Conservation (phyloP, 1,284 basidiomycete genomes). For the Gomphus bonarii region DNA sequence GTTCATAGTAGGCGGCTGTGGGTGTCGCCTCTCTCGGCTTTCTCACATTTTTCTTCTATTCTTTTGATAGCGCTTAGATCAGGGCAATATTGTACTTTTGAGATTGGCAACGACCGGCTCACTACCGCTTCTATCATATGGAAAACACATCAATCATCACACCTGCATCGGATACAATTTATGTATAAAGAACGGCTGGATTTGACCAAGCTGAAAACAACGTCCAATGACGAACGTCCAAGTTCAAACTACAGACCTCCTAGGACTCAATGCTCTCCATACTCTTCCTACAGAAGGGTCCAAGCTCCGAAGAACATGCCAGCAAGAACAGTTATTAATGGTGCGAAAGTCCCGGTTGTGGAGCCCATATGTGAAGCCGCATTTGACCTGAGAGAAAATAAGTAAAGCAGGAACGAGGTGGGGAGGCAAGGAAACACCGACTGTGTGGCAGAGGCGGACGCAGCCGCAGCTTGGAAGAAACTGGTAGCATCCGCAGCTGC, state of each 20-base stretch:
- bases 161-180: too few species aligned
- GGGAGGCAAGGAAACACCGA: background rate
- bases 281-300: conserved; percentile 1
- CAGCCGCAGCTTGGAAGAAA: conserved; percentile 4
- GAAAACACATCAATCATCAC: too few species aligned
- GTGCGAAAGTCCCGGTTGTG: background rate
- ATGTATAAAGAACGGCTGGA: background rate
- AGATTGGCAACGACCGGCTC: too few species aligned
- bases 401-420: background rate
- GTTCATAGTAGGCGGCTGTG: background rate
- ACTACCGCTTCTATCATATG: too few species aligned
- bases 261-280: background rate
- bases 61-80: too few species aligned
- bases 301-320: background rate
- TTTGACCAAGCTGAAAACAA: background rate
- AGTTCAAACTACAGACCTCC: background rate
- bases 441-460: background rate
- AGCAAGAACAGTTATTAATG: conserved; percentile 1
- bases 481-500: background rate
- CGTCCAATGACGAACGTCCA: background rate
- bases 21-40: background rate
- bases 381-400: background rate
- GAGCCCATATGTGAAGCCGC: background rate
- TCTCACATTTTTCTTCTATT: too few species aligned
- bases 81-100: too few species aligned